These are phyloP conservation scores for Pseudogymnoascus sp. DNA, from an alignment of 2,329 filamentous ascomycete species.

Conservation along the genomic window DNA sequence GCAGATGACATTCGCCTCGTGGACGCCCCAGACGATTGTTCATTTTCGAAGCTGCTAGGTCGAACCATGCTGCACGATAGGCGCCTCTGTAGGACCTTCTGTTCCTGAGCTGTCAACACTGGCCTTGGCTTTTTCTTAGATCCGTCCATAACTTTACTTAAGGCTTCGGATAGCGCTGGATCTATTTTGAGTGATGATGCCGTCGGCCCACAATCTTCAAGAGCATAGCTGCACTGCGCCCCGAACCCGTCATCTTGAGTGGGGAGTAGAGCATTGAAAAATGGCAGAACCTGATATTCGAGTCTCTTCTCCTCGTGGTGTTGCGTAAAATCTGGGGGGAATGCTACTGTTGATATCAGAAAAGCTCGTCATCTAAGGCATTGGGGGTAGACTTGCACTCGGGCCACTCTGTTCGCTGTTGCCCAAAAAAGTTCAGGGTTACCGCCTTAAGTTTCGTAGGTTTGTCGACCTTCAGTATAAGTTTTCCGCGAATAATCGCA, in stretches of 20 bases:
- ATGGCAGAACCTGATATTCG: conserved; percentile 81
- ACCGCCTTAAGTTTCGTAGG: conserved; percentile 89
- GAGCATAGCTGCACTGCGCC: conserved; percentile 51
- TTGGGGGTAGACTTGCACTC: conserved; percentile 55
- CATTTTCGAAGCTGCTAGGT: conserved; percentile 60
- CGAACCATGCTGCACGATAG: conserved; percentile 57
- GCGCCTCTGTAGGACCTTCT: conserved; percentile 49
- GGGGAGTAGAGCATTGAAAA: conserved; percentile 73
- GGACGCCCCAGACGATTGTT: conserved; percentile 46
- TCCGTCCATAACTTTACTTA: not conserved
- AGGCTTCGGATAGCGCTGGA: not conserved
- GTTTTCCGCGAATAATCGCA: conserved; percentile 74
- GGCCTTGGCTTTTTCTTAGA: not conserved
- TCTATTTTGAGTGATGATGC: conserved; percentile 19
- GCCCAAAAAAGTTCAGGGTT: conserved; percentile 76
- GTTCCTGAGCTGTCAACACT: not conserved
- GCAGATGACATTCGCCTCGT: conserved; percentile 28
- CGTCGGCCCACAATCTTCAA: conserved; percentile 21
- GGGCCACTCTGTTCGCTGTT: conserved; percentile 88
- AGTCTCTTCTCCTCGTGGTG: conserved; percentile 77
- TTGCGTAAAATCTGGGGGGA: conserved; percentile 78
- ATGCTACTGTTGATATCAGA: conserved; percentile 41
- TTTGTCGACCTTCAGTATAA: conserved; percentile 78
- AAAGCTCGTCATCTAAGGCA: not conserved
- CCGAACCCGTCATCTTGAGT: conserved; percentile 52